Base-by-base conservation (phyloP, 495 filamentous ascomycete genomes). In the Talaromyces borbonicus region DNA sequence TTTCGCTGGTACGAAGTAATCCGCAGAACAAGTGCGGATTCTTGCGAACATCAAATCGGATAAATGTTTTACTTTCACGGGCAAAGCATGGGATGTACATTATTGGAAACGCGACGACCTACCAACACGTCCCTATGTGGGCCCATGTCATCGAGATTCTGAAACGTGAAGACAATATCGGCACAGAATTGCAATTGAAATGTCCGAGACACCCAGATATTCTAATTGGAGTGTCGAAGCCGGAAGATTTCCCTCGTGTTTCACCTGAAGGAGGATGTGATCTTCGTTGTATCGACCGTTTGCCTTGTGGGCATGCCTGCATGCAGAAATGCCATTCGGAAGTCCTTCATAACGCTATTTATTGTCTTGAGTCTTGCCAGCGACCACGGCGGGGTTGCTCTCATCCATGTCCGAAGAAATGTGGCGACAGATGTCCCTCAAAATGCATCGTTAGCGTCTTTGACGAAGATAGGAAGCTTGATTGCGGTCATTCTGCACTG, bases 31-130 rank as follows among this genome's bases (percentile, higher is more conserved):
- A 69, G n/a, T 78, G 74, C 37, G 87, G 86, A 1, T 94, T 94
- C 49, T 63, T 92, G 11, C 77, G 74, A 33, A 86, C 81, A 6
- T 65, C 72, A 0, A 90, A 92, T 50, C 73, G 87, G 1, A 87
- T 92, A 58, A 94, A 94, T 52, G 86, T 92, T 0, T 66, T 89
- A 0, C 63, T 90, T 3, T 68, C 64, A 25, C 79, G 87, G 6
- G 86, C 85, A 5, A 67, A 79, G 54, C 78, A 94, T 56, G 85
- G 87, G 5, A 86, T 93, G 81, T 94, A 87, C 56, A 77, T 94
- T 41, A 79, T 92, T 37, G 85, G 87, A 9, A 88, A 90, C 54
- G 59, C 74, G 2, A 56, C 66, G 24, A 81, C 84, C 0, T 79
- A 69, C 12, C 49, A 31, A 1, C 54, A 62, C 29, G 70, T 89